Percentiles rank a stretch among this genome's conserved stretches.
Evolutionary conservation across 139 green algal species (phyloP).

Genomic region (Raphidocelis subcapitata): DNA sequence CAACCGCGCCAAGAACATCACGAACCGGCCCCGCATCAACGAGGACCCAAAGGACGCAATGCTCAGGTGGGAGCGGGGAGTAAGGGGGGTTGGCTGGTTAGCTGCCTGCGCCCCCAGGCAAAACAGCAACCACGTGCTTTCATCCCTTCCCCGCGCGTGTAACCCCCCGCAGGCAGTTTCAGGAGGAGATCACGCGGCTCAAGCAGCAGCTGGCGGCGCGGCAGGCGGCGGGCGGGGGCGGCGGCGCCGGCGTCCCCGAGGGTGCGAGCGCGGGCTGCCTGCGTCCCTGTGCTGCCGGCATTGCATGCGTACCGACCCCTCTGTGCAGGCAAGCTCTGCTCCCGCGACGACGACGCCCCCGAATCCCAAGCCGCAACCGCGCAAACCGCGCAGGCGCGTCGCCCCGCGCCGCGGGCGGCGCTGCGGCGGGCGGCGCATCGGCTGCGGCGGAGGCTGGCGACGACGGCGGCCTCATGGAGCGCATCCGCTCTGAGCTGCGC

Average conservation of each 20-base stretch:
- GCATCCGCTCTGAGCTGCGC: constrained; percentile 49
- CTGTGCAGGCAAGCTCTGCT: too few species aligned
- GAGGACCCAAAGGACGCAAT: constrained; percentile 89
- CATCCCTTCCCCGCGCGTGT: too few species aligned
- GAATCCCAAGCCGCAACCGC: too few species aligned
- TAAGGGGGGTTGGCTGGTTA: background rate
- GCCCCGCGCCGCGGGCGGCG: constrained; percentile 15
- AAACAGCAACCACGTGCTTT: too few species aligned
- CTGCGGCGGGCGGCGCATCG: background rate
- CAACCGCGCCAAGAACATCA: constrained; percentile 87
- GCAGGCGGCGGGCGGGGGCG: constrained; percentile 9
- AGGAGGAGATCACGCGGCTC: constrained; percentile 85
- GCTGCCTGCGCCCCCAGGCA: too few species aligned
- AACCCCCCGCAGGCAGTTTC: constrained; percentile 54
- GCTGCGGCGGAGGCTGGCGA: constrained; percentile 48
- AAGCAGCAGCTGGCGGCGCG: constrained; percentile 62
- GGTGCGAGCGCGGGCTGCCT: too few species aligned
- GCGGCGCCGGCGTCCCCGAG: background rate
- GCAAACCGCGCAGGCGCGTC: background rate
- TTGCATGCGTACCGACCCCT: too few species aligned
- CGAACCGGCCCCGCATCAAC: constrained; percentile 87
- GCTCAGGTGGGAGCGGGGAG: constrained; percentile 50
- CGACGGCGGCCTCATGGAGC: constrained; percentile 49
- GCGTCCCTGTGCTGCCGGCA: too few species aligned
- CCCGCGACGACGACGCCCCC: too few species aligned